Conservation (phyloP, 2,329 filamentous ascomycete species). For the Botrytis fabae region DNA sequence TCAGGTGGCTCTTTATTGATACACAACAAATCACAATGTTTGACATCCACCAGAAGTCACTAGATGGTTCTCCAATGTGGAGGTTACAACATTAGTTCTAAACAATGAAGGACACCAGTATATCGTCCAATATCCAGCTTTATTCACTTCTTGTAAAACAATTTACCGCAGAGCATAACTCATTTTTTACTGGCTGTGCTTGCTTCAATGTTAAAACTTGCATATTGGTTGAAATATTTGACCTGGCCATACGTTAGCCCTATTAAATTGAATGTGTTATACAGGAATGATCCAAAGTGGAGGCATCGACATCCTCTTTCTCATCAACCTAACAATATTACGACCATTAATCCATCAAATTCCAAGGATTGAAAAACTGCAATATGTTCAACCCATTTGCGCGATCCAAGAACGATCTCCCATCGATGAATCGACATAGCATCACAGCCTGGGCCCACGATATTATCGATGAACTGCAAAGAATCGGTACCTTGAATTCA, state of each 20-base stretch:
- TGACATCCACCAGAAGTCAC: background rate
- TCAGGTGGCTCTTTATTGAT: background rate
- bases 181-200: background rate
- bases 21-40: background rate
- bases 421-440: background rate
- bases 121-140: background rate
- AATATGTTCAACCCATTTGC: background rate
- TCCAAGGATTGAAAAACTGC: background rate
- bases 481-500: background rate
- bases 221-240: background rate
- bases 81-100: background rate
- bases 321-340: background rate
- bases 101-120: background rate
- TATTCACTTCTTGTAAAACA: background rate
- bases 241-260: too few species aligned
- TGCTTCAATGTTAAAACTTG: background rate
- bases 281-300: background rate
- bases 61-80: background rate
- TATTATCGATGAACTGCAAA: background rate
- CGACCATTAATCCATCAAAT: background rate
- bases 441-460: conserved; percentile 12
- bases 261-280: background rate
- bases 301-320: background rate
- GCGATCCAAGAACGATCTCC: background rate
- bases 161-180: background rate